Conservation (phyloP, 345 rosid genomes). For the Eucalyptus rudis region DNA sequence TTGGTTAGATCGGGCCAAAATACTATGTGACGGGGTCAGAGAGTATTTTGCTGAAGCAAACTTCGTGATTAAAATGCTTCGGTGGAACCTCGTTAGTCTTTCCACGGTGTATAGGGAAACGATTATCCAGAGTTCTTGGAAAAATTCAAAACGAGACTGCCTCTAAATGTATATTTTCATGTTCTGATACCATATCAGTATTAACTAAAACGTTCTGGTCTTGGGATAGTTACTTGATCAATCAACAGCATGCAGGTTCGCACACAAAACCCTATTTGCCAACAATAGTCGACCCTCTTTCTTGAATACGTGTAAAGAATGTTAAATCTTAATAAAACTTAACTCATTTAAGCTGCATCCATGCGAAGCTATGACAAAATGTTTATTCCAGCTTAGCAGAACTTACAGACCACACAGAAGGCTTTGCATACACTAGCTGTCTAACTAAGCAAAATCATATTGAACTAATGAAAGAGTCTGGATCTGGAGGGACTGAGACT, state of each 20-base stretch:
- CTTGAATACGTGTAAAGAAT: not conserved
- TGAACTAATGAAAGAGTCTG: constrained; percentile 2
- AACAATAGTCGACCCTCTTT: not conserved
- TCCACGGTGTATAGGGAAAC: not conserved
- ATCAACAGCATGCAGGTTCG: not conserved
- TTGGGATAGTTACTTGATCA: not conserved
- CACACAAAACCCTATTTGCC: not conserved
- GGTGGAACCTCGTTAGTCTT: not conserved
- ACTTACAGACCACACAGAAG: not conserved
- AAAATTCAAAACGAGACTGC: not conserved
- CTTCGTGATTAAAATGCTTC: not conserved
- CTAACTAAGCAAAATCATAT: not conserved
- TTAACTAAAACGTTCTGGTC: not conserved
- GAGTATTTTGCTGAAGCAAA: not conserved
- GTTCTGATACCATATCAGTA: not conserved
- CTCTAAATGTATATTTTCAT: not conserved
- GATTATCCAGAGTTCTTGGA: not conserved
- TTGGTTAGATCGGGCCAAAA: not conserved
- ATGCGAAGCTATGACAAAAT: not conserved
- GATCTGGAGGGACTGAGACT: constrained; percentile 15
- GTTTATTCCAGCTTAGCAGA: not conserved
- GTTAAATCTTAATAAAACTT: not conserved
- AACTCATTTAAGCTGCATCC: not conserved
- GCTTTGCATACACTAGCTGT: not conserved
- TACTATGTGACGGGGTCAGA: not conserved